A percentile compares a stretch with the other conserved stretches of the same genome.
These are phyloP conservation scores for Cryptococcus wingfieldii DNA, from an alignment of 1,284 basidiomycete genomes.

Conservation along the genomic window DNA sequence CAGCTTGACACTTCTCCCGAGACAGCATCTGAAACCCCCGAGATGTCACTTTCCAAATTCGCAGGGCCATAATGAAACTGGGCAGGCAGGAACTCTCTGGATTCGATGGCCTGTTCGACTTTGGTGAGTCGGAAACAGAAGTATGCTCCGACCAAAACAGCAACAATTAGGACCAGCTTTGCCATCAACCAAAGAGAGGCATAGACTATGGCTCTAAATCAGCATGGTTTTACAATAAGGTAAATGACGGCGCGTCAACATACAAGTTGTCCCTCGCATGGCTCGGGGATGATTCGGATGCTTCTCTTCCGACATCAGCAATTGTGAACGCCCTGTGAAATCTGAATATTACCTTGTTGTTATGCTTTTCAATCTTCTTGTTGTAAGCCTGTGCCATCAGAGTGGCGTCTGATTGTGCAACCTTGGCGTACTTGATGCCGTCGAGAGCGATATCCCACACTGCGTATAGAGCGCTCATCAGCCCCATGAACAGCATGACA, in stretches of 20 bases:
- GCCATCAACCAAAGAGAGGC: conserved; percentile 24
- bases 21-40: conserved; percentile 4
- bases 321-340: background rate
- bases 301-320: background rate
- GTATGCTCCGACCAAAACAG: conserved; percentile 17
- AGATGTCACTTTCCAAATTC: conserved; percentile 12
- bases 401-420: conserved; percentile 12
- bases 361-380: background rate
- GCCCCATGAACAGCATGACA: conserved; percentile 31
- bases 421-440: conserved; percentile 18
- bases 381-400: conserved; percentile 9
- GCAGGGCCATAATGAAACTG: conserved; percentile 27
- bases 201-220: conserved; percentile 13
- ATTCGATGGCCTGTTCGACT: conserved; percentile 30
- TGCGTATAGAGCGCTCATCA: conserved; percentile 30
- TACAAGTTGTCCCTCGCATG: background rate
- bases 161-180: conserved; percentile 18
- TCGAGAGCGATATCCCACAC: conserved; percentile 32
- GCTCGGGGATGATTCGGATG: background rate
- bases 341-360: conserved; percentile 1
- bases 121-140: conserved; percentile 19
- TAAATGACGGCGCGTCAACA: background rate
- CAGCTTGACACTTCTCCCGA: background rate
- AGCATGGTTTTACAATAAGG: background rate
- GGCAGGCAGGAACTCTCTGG: conserved; percentile 26